Percentiles rank a stretch among this genome's conserved stretches.
phyloP scores from a whole-genome alignment of 345 rosid genomes.

The Noccaea bulbosa region DNA sequence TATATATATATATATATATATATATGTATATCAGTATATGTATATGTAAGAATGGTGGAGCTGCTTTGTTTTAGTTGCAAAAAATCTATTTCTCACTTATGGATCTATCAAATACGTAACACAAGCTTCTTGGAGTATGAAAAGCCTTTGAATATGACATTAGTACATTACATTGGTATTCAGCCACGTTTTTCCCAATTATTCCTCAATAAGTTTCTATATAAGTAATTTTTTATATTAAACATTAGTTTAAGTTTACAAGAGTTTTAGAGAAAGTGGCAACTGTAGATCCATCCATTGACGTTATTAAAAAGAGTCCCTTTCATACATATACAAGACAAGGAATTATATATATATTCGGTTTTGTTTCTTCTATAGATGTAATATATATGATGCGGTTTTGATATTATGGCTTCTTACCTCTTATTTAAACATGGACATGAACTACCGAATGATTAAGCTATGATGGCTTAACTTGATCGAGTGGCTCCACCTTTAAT shows the following conservation, averaged over 20 bases:
- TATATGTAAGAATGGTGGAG: constrained; percentile 26
- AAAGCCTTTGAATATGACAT: not conserved
- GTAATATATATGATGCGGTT: not conserved
- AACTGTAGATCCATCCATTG: not conserved
- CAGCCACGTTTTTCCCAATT: not conserved
- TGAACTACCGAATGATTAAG: too few species aligned
- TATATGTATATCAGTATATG: not conserved
- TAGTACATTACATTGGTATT: not conserved
- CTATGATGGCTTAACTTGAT: not conserved
- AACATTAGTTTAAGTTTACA: not conserved
- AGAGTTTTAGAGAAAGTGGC: not conserved
- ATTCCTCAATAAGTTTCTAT: too few species aligned
- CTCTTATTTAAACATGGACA: too few species aligned
- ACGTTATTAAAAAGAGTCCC: not conserved
- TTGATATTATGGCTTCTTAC: not conserved
- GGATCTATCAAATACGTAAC: not conserved
- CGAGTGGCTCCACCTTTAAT: not conserved
- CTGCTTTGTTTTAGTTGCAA: constrained; percentile 19
- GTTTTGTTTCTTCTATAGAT: not conserved
- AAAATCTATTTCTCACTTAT: constrained; percentile 1
- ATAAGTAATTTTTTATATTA: too few species aligned
- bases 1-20: not conserved
- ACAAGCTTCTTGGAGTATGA: not conserved
- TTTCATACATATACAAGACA: not conserved
- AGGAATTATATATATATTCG: not conserved